Conservation (phyloP, 164 flowering plant species). For the Chimonanthus salicifolius region DNA sequence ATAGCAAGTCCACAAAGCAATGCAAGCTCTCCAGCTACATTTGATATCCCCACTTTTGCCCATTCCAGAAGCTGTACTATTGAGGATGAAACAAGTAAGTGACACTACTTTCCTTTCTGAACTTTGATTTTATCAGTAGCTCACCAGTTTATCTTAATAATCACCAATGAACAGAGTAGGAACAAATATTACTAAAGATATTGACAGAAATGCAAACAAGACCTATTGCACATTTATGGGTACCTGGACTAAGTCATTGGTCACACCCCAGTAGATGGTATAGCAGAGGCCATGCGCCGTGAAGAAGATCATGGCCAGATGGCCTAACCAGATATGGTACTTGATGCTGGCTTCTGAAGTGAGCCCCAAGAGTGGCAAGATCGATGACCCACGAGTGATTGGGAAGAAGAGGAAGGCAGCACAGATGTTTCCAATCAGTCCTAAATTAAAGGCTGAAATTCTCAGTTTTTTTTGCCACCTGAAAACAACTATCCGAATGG, state of each 20-base stretch:
- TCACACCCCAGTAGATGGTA: slow-evolving; percentile 39
- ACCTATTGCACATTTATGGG: neutral
- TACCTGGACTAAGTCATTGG: slow-evolving; percentile 6
- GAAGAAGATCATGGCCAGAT: slow-evolving; percentile 55
- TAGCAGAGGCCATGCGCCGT: slow-evolving; percentile 55
- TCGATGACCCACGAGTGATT: slow-evolving; percentile 64
- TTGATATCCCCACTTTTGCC: slow-evolving; percentile 41
- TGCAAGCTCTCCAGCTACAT: slow-evolving; percentile 72
- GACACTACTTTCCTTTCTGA: neutral
- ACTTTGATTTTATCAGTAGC: too few species aligned
- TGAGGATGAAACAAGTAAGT: neutral
- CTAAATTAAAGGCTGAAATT: slow-evolving; percentile 32
- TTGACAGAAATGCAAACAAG: too few species aligned
- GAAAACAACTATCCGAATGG: neutral
- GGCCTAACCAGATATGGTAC: slow-evolving; percentile 86
- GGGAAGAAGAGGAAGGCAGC: slow-evolving; percentile 70
- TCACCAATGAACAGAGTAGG: too few species aligned
- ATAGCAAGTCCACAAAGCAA: slow-evolving; percentile 42
- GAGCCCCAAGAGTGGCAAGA: slow-evolving; percentile 50
- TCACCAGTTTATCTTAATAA: too few species aligned
- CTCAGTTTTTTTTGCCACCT: slow-evolving; percentile 63
- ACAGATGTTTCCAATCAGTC: slow-evolving; percentile 59
- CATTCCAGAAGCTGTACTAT: slow-evolving; percentile 38
- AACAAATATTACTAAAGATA: too few species aligned
- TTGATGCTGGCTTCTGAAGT: slow-evolving; percentile 32